Conservation (phyloP, 495 filamentous ascomycete genomes). For the Immersiella caudata region DNA sequence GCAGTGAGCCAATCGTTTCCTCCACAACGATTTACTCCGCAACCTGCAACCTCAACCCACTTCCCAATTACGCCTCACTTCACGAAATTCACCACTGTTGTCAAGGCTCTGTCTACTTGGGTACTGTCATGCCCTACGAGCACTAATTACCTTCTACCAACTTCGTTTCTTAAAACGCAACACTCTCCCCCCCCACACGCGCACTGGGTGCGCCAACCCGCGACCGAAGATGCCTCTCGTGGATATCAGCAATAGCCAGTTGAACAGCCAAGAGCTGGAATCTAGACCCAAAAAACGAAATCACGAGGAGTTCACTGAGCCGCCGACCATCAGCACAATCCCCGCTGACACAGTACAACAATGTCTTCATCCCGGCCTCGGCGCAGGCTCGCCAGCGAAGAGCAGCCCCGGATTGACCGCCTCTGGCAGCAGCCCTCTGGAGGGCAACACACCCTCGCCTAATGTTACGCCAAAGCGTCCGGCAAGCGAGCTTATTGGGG, state of each 20-base stretch:
- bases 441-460: slow-evolving; percentile 10
- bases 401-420: slow-evolving; percentile 41
- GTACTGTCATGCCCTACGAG: slow-evolving; percentile 1
- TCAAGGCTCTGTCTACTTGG: background rate
- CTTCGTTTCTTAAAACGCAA: background rate
- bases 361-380: background rate
- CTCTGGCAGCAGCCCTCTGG: slow-evolving; percentile 39
- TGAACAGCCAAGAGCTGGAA: slow-evolving; percentile 41
- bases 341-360: background rate
- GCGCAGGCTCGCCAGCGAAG: slow-evolving; percentile 28
- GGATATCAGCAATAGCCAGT: slow-evolving; percentile 42
- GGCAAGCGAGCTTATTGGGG: background rate
- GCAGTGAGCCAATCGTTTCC: background rate
- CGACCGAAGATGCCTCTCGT: slow-evolving; percentile 41
- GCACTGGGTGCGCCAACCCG: background rate
- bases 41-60: background rate
- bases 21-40: background rate
- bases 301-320: slow-evolving; percentile 37
- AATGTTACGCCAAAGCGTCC: slow-evolving; percentile 8
- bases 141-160: background rate
- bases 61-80: background rate
- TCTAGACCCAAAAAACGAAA: slow-evolving; percentile 37
- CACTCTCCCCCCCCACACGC: background rate
- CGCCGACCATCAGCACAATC: slow-evolving; percentile 11
- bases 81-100: slow-evolving; percentile 10